phyloP scores from a whole-genome alignment of 2,329 filamentous ascomycete genomes.

The Talaromyces sp. region DNA sequence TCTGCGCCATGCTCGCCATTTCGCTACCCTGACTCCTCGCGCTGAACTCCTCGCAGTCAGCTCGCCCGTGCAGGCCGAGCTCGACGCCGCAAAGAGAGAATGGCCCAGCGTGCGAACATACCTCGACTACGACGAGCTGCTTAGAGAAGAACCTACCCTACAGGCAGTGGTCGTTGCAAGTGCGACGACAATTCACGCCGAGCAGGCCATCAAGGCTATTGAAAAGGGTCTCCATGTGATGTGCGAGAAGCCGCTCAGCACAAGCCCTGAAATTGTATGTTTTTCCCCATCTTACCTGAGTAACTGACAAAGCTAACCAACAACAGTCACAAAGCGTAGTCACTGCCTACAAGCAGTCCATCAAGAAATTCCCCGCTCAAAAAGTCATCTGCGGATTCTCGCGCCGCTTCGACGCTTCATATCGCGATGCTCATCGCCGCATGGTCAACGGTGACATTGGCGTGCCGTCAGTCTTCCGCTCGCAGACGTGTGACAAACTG shows the following conservation, averaged over 20 bases:
- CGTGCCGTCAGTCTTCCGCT: conserved; percentile 52
- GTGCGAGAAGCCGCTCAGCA: conserved; percentile 47
- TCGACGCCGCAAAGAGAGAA: conserved; percentile 41
- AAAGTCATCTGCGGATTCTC: conserved; percentile 61
- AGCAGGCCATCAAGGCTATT: conserved; percentile 49
- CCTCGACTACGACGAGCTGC: conserved; percentile 46
- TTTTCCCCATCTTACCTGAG: not conserved
- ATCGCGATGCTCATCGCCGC: conserved; percentile 51
- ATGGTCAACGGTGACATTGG: conserved; percentile 51
- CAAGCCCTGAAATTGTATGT: conserved; percentile 50
- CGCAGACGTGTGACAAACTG: conserved; percentile 59
- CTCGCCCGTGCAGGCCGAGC: conserved; percentile 30
- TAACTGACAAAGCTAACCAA: not conserved
- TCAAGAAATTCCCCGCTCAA: conserved; percentile 45
- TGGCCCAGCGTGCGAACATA: conserved; percentile 46
- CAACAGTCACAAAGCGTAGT: conserved; percentile 52
- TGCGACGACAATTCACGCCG: conserved; percentile 47
- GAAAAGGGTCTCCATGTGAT: conserved; percentile 46
- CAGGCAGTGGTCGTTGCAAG: conserved; percentile 49
- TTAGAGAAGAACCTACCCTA: conserved; percentile 41
- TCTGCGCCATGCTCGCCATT: conserved; percentile 32
- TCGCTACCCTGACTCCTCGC: conserved; percentile 32
- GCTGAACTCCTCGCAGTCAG: conserved; percentile 38
- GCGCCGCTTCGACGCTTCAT: conserved; percentile 57
- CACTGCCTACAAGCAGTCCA: conserved; percentile 45